Base-by-base conservation (phyloP, 805 yeast genomes). In the Pichia insulana region DNA sequence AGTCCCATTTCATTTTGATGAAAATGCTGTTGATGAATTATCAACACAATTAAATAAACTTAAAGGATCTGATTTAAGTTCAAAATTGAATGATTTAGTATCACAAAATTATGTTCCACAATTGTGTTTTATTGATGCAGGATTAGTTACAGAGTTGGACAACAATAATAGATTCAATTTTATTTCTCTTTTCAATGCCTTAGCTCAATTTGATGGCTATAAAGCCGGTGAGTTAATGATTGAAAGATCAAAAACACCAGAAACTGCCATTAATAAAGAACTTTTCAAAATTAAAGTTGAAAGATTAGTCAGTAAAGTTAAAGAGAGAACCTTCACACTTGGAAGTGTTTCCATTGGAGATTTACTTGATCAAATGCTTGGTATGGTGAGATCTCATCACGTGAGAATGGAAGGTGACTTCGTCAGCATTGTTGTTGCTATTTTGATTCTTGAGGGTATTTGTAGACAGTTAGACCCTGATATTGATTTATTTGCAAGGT, bases 351-450 rank as follows among this genome's bases (percentile, higher is more conserved):
- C 90, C 30, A 85, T 92, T 48, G 97, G 97, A 4, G 97, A 89
- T 54, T 67, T 92, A 44, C 68, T 92, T 44, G 92, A 87, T 51
- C 83, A 79, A 55, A 89, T 90, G 71, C 70, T 92, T 45, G 69
- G 80, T 3, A 88, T 92, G 97, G 97, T 92, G 16, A 69, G 97
- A 47, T 67, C 70, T 10, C 98, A 92, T 61, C 99, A 92, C 61
- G 98, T 92, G 18, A 73, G 96, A 56, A 84, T 92, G 95, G 99
- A 92, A 57, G 94, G 95, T 7, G 98, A 92, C 61, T 92, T 92
- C 57, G 80, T 92, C 34, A 87, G 95, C 26, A 96, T 92, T 19
- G 83, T 92, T n/a, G 87, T 92, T 27, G 96, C 97, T 1, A 88
- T 92, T 19, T 64, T 92, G 42, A 68, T 92, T 42, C 65, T 92